phyloP scores from a whole-genome alignment of 2,329 filamentous ascomycete genomes.

The Aspergillus sclerotialis region DNA sequence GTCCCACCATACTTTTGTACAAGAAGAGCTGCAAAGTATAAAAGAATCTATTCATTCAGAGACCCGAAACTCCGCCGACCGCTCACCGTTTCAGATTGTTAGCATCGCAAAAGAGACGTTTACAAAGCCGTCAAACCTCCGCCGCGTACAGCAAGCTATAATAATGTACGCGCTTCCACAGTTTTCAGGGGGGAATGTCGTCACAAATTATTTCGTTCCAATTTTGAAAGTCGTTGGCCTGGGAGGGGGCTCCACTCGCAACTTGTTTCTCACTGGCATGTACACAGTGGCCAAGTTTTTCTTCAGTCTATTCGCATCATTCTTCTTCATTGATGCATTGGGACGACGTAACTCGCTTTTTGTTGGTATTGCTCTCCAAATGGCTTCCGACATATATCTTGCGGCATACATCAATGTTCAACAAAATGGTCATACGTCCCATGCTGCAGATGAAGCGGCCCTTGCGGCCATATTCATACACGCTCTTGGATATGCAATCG shows the following conservation, averaged over 20 bases:
- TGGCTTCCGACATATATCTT: constrained; percentile 37
- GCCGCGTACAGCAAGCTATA: constrained; percentile 31
- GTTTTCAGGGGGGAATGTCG: constrained; percentile 37
- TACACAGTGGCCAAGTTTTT: constrained; percentile 39
- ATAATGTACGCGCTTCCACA: constrained; percentile 34
- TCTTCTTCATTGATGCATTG: constrained; percentile 40
- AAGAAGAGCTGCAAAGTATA: constrained; percentile 22
- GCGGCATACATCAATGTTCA: constrained; percentile 33
- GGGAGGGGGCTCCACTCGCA: constrained; percentile 16
- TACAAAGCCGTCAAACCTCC: constrained; percentile 28
- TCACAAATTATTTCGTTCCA: constrained; percentile 38
- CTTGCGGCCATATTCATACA: constrained; percentile 40
- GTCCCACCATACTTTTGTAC: constrained; percentile 19
- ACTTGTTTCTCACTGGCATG: constrained; percentile 36
- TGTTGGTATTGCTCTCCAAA: constrained; percentile 28
- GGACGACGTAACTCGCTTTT: constrained; percentile 36
- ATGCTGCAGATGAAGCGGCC: constrained; percentile 27
- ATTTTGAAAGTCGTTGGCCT: constrained; percentile 35
- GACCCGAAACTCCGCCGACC: constrained; percentile 4
- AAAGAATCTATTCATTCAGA: constrained; percentile 12
- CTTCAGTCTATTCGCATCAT: constrained; percentile 34
- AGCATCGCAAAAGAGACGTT: constrained; percentile 32
- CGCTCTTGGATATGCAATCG: constrained; percentile 37
- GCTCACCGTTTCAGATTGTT: constrained; percentile 8
- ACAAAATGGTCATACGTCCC: constrained; percentile 18